Evolutionary conservation across 1,139 yeast genomes (phyloP).

Genomic region (Pichia sp.): DNA sequence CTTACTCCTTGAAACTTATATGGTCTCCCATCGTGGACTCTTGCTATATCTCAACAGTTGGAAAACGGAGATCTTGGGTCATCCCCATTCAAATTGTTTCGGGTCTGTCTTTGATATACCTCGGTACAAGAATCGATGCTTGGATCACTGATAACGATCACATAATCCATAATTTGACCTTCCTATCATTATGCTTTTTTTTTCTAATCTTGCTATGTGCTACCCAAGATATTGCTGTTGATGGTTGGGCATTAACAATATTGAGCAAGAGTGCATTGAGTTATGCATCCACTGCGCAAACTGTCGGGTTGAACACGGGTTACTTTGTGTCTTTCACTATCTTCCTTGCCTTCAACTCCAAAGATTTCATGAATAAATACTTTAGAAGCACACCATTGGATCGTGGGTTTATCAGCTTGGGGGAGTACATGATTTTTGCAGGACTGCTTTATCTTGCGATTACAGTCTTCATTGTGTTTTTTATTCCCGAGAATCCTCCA

Average conservation of each 20-base stretch:
- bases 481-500: slow-evolving; percentile 61
- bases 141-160: slow-evolving; percentile 36
- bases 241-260: slow-evolving; percentile 96
- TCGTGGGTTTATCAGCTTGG: slow-evolving; percentile 62
- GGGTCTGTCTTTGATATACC: slow-evolving; percentile 54
- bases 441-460: slow-evolving; percentile 66
- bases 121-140: slow-evolving; percentile 55
- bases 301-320: slow-evolving; percentile 90
- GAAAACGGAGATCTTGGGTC: slow-evolving; percentile 91
- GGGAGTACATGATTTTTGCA: slow-evolving; percentile 71
- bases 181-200: slow-evolving; percentile 57
- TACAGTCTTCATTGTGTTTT: slow-evolving; percentile 51
- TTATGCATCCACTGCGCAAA: slow-evolving; percentile 97
- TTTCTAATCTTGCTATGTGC: slow-evolving; percentile 82
- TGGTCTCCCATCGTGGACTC: slow-evolving; percentile 99
- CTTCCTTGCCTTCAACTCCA: slow-evolving; percentile 82
- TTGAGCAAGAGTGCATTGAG: slow-evolving; percentile 71
- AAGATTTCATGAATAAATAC: slow-evolving; percentile 87
- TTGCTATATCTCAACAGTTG: slow-evolving; percentile 55
- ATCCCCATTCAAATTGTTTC: slow-evolving; percentile 82
- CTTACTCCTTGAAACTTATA: slow-evolving; percentile 81
- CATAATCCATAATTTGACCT: slow-evolving; percentile 47
- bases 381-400: slow-evolving; percentile 54
- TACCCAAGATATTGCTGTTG: slow-evolving; percentile 97
- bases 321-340: slow-evolving; percentile 89